A percentile compares a stretch with the other conserved stretches of the same genome.
Conservation (phyloP, 202 grass and related monocot genomes). For the Bolboschoenoplectus hybrid region DNA sequence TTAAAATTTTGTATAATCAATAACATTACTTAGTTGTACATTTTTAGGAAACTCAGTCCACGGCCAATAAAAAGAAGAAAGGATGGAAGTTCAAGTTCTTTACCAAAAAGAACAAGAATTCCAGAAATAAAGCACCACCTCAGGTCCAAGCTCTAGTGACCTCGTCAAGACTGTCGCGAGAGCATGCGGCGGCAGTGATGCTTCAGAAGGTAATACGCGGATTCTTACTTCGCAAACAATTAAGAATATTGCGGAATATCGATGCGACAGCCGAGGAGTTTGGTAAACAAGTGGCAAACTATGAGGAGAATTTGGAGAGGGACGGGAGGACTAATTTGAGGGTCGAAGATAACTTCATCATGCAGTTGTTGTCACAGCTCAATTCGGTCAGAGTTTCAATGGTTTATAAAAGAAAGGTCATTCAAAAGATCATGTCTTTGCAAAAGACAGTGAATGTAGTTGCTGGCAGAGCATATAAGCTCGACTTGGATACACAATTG, state of each 20-base stretch:
- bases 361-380: constrained; percentile 51
- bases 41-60: background rate
- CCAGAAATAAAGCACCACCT: background rate
- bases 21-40: background rate
- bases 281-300: background rate
- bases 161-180: background rate
- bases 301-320: constrained; percentile 28
- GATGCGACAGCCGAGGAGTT: constrained; percentile 36
- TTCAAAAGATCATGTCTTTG: constrained; percentile 50
- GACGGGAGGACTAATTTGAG: constrained; percentile 37
- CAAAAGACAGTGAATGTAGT: constrained; percentile 61
- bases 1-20: background rate
- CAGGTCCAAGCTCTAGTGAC: background rate
- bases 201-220: constrained; percentile 59
- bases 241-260: constrained; percentile 36
- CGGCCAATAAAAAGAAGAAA: constrained; percentile 1
- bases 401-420: constrained; percentile 60
- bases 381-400: constrained; percentile 56
- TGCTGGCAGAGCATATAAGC: background rate
- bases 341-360: constrained; percentile 51
- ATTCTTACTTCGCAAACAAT: constrained; percentile 46
- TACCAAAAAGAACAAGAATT: background rate
- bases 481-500: background rate
- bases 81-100: background rate
- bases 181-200: constrained; percentile 41